Evolutionary conservation across 176 grass and related monocot genomes (phyloP).

Genomic region (Alloteropsis semialata): DNA sequence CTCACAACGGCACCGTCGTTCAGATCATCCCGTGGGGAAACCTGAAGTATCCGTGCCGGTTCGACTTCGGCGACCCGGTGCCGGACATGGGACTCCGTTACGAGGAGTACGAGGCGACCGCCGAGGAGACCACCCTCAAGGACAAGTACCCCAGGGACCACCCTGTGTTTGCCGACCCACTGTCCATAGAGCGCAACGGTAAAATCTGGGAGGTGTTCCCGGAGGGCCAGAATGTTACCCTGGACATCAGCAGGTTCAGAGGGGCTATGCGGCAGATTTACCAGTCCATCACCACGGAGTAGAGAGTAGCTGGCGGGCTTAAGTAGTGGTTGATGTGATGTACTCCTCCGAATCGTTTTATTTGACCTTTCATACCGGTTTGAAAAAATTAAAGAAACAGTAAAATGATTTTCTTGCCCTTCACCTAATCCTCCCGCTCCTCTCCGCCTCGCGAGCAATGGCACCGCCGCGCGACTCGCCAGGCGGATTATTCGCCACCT

Average conservation of each 20-base stretch:
- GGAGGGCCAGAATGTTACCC: slow-evolving; percentile 58
- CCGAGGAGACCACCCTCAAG: slow-evolving; percentile 65
- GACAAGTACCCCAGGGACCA: slow-evolving; percentile 52
- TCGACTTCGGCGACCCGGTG: slow-evolving; percentile 44
- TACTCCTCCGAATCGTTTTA: too few relatives aligned
- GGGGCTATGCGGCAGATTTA: slow-evolving; percentile 38
- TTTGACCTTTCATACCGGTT: too few relatives aligned
- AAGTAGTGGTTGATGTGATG: not conserved
- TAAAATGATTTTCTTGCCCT: too few relatives aligned
- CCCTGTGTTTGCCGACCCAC: slow-evolving; percentile 51
- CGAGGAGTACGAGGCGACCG: slow-evolving; percentile 61
- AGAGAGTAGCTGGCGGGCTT: not conserved
- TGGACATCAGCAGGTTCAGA: slow-evolving; percentile 54
- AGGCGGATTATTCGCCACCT: too few relatives aligned
- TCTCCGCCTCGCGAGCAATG: too few relatives aligned
- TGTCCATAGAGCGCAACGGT: slow-evolving; percentile 38
- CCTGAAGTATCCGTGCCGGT: slow-evolving; percentile 40
- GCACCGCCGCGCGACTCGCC: too few relatives aligned
- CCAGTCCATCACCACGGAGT: slow-evolving; percentile 28
- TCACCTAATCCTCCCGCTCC: too few relatives aligned
- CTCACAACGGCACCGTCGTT: slow-evolving; percentile 42
- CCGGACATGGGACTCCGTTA: slow-evolving; percentile 61
- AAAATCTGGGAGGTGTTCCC: slow-evolving; percentile 40
- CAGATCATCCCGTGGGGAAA: slow-evolving; percentile 74
- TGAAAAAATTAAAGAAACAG: too few relatives aligned